Conservation (phyloP, 495 filamentous ascomycete species). For the Hyaloscypha hepaticicola region DNA sequence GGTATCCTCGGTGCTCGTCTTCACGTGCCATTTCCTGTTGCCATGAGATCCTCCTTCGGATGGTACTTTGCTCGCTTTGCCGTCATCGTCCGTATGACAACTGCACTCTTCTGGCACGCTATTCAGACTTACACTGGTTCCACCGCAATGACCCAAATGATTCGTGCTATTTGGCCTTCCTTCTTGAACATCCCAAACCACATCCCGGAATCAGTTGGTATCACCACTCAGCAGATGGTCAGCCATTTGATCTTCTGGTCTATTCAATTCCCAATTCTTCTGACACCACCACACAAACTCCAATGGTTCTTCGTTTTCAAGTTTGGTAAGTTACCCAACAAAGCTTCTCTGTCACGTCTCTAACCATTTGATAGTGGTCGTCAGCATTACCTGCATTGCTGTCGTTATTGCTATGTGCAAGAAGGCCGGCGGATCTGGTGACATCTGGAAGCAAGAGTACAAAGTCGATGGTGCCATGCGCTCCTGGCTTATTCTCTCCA, state of each 20-base stretch:
- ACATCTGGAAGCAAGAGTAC: slow-evolving; percentile 45
- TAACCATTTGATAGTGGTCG: slow-evolving; percentile 31
- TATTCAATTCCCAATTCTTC: slow-evolving; percentile 48
- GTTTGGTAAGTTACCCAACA: slow-evolving; percentile 20
- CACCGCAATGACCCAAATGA: slow-evolving; percentile 42
- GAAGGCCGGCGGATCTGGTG: slow-evolving; percentile 44
- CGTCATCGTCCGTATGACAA: slow-evolving; percentile 43
- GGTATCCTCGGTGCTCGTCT: slow-evolving; percentile 46
- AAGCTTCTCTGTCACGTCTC: not conserved
- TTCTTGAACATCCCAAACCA: slow-evolving; percentile 46
- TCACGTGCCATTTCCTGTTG: slow-evolving; percentile 45
- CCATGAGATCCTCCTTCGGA: slow-evolving; percentile 42
- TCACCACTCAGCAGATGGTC: slow-evolving; percentile 50
- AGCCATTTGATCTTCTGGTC: slow-evolving; percentile 48
- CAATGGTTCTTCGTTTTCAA: slow-evolving; percentile 54
- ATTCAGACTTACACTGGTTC: slow-evolving; percentile 45
- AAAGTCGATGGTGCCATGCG: slow-evolving; percentile 39
- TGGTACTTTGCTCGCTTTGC: slow-evolving; percentile 43
- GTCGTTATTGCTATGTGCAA: slow-evolving; percentile 44
- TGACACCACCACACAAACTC: slow-evolving; percentile 49
- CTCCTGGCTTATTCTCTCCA: slow-evolving; percentile 43
- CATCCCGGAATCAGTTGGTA: slow-evolving; percentile 46
- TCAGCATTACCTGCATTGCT: slow-evolving; percentile 40
- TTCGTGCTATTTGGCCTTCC: slow-evolving; percentile 46
- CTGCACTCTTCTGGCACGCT: slow-evolving; percentile 48